Evolutionary conservation across 2,329 filamentous ascomycete genomes (phyloP).

Genomic region (Escovopsis sp.): DNA sequence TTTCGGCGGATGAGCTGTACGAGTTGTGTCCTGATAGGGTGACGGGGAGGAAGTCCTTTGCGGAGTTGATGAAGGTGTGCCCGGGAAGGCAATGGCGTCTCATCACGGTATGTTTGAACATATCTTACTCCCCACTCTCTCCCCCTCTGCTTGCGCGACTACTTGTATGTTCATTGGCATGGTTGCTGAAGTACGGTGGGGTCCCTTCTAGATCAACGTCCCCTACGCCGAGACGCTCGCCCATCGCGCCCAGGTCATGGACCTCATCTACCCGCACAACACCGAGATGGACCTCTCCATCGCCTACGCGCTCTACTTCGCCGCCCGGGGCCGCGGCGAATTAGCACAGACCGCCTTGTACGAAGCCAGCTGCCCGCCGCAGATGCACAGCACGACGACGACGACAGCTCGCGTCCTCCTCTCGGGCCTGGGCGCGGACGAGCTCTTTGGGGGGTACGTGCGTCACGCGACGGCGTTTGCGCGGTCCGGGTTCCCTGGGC

Average conservation of each 20-base stretch:
- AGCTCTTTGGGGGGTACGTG: constrained; percentile 86
- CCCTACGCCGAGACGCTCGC: constrained; percentile 59
- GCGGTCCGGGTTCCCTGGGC: constrained; percentile 49
- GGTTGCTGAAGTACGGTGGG: too few relatives aligned
- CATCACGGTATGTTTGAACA: constrained; percentile 38
- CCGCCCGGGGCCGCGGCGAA: constrained; percentile 60
- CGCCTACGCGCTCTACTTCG: constrained; percentile 85
- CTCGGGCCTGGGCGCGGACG: constrained; percentile 87
- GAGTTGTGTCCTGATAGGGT: constrained; percentile 81
- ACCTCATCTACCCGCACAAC: constrained; percentile 80
- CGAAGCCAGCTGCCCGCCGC: constrained; percentile 10
- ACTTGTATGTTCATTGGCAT: too few relatives aligned
- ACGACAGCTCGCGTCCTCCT: constrained; percentile 70
- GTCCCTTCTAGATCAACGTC: constrained; percentile 47
- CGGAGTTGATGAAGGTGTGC: constrained; percentile 57
- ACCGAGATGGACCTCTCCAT: constrained; percentile 99
- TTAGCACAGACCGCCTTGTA: constrained; percentile 19
- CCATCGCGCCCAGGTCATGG: constrained; percentile 54
- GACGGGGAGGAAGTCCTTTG: constrained; percentile 66
- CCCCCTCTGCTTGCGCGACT: background rate
- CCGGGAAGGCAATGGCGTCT: constrained; percentile 67
- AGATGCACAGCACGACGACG: constrained; percentile 51
- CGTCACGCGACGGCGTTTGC: constrained; percentile 67
- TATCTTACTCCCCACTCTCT: constrained; percentile 1
- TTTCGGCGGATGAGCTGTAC: constrained; percentile 34